Percentiles rank a stretch among this genome's conserved stretches.
Evolutionary conservation across 805 yeast genomes (phyloP).

Genomic region (Clavispora santaluciae): DNA sequence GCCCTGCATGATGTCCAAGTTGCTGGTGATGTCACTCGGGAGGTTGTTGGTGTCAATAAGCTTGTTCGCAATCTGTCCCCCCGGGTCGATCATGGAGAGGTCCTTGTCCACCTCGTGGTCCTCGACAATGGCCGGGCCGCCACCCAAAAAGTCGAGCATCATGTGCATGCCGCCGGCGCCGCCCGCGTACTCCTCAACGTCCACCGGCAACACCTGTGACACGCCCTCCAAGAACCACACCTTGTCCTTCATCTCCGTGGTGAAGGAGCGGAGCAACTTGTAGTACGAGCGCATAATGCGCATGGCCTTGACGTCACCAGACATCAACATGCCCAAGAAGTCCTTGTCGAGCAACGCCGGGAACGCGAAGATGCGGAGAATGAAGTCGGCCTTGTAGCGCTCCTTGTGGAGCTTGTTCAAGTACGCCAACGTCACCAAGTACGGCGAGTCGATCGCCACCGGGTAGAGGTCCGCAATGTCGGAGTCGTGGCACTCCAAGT

Average conservation of each 20-base stretch:
- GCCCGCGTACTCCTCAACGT: conserved; percentile 86
- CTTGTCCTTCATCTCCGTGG: conserved; percentile 79
- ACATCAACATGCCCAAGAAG: conserved; percentile 70
- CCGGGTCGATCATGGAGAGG: conserved; percentile 39
- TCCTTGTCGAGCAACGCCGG: conserved; percentile 86
- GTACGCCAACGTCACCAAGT: conserved; percentile 80
- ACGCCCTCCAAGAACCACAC: conserved; percentile 91
- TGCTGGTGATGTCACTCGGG: conserved; percentile 52
- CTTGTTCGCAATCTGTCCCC: conserved; percentile 41
- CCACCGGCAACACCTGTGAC: conserved; percentile 80
- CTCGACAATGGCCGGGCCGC: conserved; percentile 43
- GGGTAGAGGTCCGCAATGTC: conserved; percentile 85
- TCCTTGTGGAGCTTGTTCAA: conserved; percentile 80
- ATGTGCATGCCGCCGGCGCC: conserved; percentile 85
- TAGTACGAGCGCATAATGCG: conserved; percentile 87
- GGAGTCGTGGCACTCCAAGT: conserved; percentile 77
- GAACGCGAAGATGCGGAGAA: conserved; percentile 82
- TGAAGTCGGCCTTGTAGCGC: conserved; percentile 78
- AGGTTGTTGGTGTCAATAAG: conserved; percentile 50
- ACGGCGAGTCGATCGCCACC: conserved; percentile 76
- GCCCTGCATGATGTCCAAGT: conserved; percentile 48
- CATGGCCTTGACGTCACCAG: conserved; percentile 85
- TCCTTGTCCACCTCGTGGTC: conserved; percentile 37
- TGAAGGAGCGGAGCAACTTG: conserved; percentile 71
- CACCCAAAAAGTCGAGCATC: conserved; percentile 86